Percentiles rank a stretch among this genome's conserved stretches.
These are phyloP conservation scores for Fragaria nilgerrensis DNA, from an alignment of 306 rosid genomes.

Conservation along the genomic window DNA sequence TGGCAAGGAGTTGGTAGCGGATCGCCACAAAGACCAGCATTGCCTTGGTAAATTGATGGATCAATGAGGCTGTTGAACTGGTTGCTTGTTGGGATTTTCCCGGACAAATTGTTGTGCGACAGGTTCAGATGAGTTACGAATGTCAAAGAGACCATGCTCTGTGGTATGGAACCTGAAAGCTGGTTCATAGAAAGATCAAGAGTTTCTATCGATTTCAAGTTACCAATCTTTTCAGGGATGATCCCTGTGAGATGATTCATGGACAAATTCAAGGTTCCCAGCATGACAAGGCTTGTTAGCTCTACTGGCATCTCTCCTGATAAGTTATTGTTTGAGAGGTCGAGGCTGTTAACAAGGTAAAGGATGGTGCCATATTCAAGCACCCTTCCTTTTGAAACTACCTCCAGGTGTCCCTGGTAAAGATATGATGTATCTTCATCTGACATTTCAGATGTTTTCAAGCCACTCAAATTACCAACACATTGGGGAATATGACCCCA, in stretches of 20 bases:
- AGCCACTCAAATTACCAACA: slow-evolving; percentile 15
- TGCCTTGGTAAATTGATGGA: slow-evolving; percentile 9
- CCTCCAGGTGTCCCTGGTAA: neutral
- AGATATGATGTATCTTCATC: neutral
- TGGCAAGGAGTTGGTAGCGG: neutral
- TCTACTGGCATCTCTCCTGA: slow-evolving; percentile 25
- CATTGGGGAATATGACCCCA: slow-evolving; percentile 10
- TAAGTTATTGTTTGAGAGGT: neutral
- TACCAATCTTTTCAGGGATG: slow-evolving; percentile 25
- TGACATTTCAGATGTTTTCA: neutral
- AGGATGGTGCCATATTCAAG: neutral
- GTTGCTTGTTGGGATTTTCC: neutral
- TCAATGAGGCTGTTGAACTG: slow-evolving; percentile 18
- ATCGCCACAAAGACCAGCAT: slow-evolving; percentile 3
- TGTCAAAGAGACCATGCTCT: neutral
- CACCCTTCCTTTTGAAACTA: slow-evolving; percentile 16
- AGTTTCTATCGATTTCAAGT: slow-evolving; percentile 18
- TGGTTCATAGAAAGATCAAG: slow-evolving; percentile 29
- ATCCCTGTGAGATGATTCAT: slow-evolving; percentile 25
- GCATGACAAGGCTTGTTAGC: neutral
- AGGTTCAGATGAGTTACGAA: too few relatives aligned
- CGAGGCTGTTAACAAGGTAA: too few relatives aligned
- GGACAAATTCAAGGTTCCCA: slow-evolving; percentile 30
- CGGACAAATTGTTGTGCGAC: too few relatives aligned
- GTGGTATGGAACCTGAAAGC: slow-evolving; percentile 26